A percentile compares a stretch with the other conserved stretches of the same genome.
Conservation (phyloP, 148 eudicot species). For the Persicaria tinctoria region DNA sequence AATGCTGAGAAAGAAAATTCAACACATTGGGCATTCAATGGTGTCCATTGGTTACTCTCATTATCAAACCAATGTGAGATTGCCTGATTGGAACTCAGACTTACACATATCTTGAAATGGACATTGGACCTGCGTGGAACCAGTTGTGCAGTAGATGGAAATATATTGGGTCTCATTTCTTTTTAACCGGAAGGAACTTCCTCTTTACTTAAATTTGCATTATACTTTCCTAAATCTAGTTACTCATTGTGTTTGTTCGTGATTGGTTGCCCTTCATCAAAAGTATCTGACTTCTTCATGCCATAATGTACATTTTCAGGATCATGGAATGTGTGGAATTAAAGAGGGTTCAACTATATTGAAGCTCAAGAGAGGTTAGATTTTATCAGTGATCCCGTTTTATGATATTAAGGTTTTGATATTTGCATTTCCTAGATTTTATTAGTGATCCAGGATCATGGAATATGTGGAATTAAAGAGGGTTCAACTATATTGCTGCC, state of each 20-base stretch:
- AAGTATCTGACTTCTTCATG: background rate
- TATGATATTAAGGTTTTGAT: too few relatives aligned
- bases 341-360: too few relatives aligned
- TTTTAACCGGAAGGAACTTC: background rate
- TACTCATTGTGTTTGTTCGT: background rate
- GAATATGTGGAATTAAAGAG: too few relatives aligned
- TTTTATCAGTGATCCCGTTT: too few relatives aligned
- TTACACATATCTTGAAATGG: background rate
- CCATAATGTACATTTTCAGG: constrained; percentile 11
- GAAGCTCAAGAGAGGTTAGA: too few relatives aligned
- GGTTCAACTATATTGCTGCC: background rate
- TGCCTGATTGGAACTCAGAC: too few relatives aligned
- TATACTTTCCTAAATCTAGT: background rate
- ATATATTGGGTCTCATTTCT: background rate
- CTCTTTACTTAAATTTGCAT: background rate
- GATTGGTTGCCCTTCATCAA: background rate
- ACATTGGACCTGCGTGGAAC: background rate
- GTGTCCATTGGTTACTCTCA: background rate
- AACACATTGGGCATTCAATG: background rate
- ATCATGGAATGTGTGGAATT: constrained; percentile 12
- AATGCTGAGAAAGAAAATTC: background rate
- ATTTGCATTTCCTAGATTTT: too few relatives aligned
- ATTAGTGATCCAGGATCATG: too few relatives aligned
- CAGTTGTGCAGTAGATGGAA: background rate
- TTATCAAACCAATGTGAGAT: background rate